phyloP scores from a whole-genome alignment of 208 protist species.

The Leishmania aethiopica region DNA sequence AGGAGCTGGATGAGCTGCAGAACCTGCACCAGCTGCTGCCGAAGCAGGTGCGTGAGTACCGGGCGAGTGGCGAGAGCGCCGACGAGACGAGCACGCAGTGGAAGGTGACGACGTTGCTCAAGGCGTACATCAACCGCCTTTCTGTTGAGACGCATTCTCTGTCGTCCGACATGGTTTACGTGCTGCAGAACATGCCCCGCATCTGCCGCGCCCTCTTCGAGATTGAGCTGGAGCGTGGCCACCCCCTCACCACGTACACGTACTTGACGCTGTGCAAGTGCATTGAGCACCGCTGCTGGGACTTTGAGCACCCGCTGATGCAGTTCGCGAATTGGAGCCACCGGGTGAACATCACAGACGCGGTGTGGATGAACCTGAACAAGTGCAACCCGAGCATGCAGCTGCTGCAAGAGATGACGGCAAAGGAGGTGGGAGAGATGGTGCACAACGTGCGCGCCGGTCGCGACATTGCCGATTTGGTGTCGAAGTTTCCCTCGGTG shows the following conservation, averaged over 20 bases:
- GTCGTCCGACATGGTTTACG: conserved; percentile 95
- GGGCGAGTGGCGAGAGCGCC: conserved; percentile 72
- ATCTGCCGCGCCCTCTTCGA: conserved; percentile 98
- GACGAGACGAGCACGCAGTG: conserved; percentile 91
- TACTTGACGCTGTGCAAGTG: conserved; percentile 94
- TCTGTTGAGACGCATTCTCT: conserved; percentile 91
- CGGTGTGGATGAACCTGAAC: conserved; percentile 75
- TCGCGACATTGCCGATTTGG: conserved; percentile 75
- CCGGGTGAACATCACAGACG: conserved; percentile 72
- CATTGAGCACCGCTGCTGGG: conserved; percentile 95
- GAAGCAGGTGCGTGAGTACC: conserved; percentile 65
- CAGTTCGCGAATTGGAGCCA: conserved; percentile 83
- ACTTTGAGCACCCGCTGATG: conserved; percentile 90
- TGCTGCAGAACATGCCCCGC: conserved; percentile 96
- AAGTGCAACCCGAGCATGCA: conserved; percentile 78
- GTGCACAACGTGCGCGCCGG: conserved; percentile 88
- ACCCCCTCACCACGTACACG: conserved; percentile 82
- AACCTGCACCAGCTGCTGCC: conserved; percentile 74
- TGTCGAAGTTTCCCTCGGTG: conserved; percentile 93
- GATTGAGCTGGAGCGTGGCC: conserved; percentile 94
- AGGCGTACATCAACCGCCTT: conserved; percentile 95
- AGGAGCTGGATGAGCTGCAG: conserved; percentile 96
- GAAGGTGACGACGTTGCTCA: conserved; percentile 98
- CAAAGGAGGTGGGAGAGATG: conserved; percentile 83
- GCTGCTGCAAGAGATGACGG: conserved; percentile 77